Base-by-base conservation (phyloP, 2,329 filamentous ascomycete genomes). In the Penicillium psychrosexuale region DNA sequence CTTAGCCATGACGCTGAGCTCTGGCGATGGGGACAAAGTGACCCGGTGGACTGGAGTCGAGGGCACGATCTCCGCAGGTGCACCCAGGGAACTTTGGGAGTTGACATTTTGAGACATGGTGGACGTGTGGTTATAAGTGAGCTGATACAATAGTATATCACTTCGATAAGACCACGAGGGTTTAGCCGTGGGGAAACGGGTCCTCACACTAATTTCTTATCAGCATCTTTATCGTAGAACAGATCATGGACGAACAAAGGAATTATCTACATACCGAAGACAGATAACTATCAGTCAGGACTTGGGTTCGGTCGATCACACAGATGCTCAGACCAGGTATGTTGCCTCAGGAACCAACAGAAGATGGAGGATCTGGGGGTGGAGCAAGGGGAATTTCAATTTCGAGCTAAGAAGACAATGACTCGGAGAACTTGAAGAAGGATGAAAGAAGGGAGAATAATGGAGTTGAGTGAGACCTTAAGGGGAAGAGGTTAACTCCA, bases 31-130 rank as follows among this genome's bases (percentile, higher is more conserved):
- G 27, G 73, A 74, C 31, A 71, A 63, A 49, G 62, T 70, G 37
- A 65, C 55, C 40, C 67, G 66, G 46, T 63, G 66, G 31, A 60
- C 61, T 46, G 73, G 71, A 24, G 70, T 74, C 51, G 66, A 66
- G 13, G 73, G 74, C 37, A 66, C 66, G 12, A 75, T 72, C 57
- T 75, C 73, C n/a, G 65, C 67, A 6, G 74, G 68, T 47, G 73
- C 69, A 47, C 66, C 72, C 58, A 76, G 64, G 47, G 69, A 72
- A 55, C 61, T 63, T 62, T 70, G 69, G 56, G 71, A 71, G 46
- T 69, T 66, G 39, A 59, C 43, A 33, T 61, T 61, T 62, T 71
- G 69, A 57, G 67, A 69, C 71, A 75, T 75, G 63, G 50, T 60
- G 52, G 46, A 56, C 51, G 31, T 44, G 24, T 30, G 33, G 27